Evolutionary conservation across 106 monocot species (phyloP).

Genomic region (Allium fistulosum): DNA sequence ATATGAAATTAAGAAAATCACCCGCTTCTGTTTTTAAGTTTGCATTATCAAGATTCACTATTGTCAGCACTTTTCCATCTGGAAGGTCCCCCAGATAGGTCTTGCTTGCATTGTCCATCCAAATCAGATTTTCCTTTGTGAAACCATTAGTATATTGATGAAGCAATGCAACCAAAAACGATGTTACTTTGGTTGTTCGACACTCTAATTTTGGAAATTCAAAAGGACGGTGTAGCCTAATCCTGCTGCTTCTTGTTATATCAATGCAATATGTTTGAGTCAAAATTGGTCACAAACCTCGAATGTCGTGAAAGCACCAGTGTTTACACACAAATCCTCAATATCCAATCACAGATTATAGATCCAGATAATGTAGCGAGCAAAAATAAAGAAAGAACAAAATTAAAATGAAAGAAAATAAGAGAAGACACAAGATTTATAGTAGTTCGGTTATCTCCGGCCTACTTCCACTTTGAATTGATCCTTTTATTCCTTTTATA

Average conservation of each 20-base stretch:
- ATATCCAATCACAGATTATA: too few relatives aligned
- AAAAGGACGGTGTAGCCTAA: conserved; percentile 3
- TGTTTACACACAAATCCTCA: too few relatives aligned
- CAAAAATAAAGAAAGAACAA: too few relatives aligned
- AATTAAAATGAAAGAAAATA: too few relatives aligned
- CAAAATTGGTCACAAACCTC: too few relatives aligned
- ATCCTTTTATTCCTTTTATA: too few relatives aligned
- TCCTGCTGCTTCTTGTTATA: background rate
- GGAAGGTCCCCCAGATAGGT: conserved; percentile 63
- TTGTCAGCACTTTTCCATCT: conserved; percentile 65
- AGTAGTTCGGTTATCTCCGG: too few relatives aligned
- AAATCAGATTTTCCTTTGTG: conserved; percentile 72
- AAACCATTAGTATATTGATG: conserved; percentile 96
- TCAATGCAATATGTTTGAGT: conserved; percentile 6
- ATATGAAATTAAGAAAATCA: conserved; percentile 52
- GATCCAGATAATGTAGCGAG: too few relatives aligned
- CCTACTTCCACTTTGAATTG: too few relatives aligned
- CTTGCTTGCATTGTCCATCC: conserved; percentile 56
- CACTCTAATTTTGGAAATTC: conserved; percentile 2
- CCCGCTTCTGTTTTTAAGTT: conserved; percentile 26
- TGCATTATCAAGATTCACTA: conserved; percentile 55
- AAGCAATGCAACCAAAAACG: conserved; percentile 37
- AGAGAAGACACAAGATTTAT: too few relatives aligned
- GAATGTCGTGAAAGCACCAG: too few relatives aligned
- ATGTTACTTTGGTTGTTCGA: background rate